Conservation (phyloP, 2,329 filamentous ascomycete genomes). For the Verticillium nubilum region DNA sequence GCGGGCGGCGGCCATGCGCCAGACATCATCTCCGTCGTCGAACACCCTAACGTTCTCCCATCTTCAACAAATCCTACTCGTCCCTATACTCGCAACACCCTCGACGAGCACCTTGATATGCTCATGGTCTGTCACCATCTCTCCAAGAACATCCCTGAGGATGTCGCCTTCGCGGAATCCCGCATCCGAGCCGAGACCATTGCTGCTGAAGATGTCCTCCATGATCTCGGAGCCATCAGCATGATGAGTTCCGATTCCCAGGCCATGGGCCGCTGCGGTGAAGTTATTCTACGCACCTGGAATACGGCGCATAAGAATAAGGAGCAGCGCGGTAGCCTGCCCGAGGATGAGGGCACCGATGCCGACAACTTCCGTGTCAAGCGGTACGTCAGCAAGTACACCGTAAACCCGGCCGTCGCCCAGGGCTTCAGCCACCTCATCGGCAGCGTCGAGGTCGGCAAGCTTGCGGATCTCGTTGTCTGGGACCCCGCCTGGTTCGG, state of each 20-base stretch:
- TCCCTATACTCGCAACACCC: constrained; percentile 84
- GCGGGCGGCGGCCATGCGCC: constrained; percentile 92
- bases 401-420: constrained; percentile 85
- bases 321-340: constrained; percentile 67
- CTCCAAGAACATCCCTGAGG: constrained; percentile 87
- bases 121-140: constrained; percentile 97
- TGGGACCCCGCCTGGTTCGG: constrained; percentile 87
- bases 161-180: constrained; percentile 90
- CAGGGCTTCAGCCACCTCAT: constrained; percentile 87
- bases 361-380: constrained; percentile 92
- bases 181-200: constrained; percentile 95
- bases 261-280: constrained; percentile 93
- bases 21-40: constrained; percentile 91
- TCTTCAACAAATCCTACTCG: constrained; percentile 89
- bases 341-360: constrained; percentile 71
- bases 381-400: constrained; percentile 92
- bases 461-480: constrained; percentile 81
- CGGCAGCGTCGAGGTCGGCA: constrained; percentile 82
- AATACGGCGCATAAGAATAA: constrained; percentile 98
- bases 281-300: constrained; percentile 91
- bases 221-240: constrained; percentile 89
- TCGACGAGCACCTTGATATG: constrained; percentile 97
- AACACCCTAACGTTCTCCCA: constrained; percentile 81
- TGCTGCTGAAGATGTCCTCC: constrained; percentile 90
- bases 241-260: constrained; percentile 98